Evolutionary conservation across 352 stramenopile genomes (phyloP), one percentile per base, ranked within the genome.

Genomic region (Phytophthora megakarya): DNA sequence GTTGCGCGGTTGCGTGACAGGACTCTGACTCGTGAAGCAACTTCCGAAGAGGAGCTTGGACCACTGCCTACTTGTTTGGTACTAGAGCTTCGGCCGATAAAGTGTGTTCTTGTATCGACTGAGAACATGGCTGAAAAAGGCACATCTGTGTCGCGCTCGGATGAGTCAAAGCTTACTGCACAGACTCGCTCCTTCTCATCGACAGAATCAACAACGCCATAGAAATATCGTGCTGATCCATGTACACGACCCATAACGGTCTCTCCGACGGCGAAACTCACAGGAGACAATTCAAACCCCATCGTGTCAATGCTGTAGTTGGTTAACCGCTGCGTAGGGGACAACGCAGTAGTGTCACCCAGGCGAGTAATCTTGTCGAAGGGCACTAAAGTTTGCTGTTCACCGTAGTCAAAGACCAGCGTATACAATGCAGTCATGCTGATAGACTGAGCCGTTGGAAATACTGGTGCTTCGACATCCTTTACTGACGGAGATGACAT

Each of bases 251-350:
- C 80, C 67, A 90, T 84, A 28, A 92, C 78, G 8, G 65, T 70
- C 43, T 92, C 84, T 2, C 84, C 81, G 8, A 89, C 66, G 0
- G 53, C 58, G 38, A 90, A 92, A 32, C 13, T 65, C 18, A 84
- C 70, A 8, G 74, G 68, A 19, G 67, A 74, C 22, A 92, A 71
- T 69, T 92, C 84, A 56, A 90, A 90, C 7, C 84, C 84, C 54
- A 90, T 88, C 5, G 81, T 80, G 59, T 92, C 81, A 48, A 92
- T 88, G 47, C 75, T 88, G 61, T 86, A 89, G 45, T 92, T 92
- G 3, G 81, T 92, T 37, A 92, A 73, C 18, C 78, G 81, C 50
- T 92, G 81, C 5, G 69, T 79, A 25, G 80, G 78, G 22, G 75
- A 73, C 3, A 92, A 68, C 35, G 81, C 84, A 21, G 80, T 70